Conservation (phyloP, 192 early-diverging fungal genomes). For the Backusella tarrabulga region DNA sequence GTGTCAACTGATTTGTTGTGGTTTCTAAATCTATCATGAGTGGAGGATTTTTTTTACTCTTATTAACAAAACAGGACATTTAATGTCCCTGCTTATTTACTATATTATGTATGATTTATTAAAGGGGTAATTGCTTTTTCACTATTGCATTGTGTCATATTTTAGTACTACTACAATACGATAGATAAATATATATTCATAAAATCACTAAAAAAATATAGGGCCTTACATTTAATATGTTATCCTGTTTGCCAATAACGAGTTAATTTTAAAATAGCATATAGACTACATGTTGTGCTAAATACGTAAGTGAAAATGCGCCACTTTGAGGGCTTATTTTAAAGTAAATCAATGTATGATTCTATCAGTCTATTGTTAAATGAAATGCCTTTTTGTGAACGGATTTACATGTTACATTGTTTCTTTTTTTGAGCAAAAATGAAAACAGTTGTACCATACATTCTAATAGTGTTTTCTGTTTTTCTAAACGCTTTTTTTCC, state of each 20-base stretch:
- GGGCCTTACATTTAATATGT: too few species aligned
- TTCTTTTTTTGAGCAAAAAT: not conserved
- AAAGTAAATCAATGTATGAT: not conserved
- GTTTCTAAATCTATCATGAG: not conserved
- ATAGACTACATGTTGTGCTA: not conserved
- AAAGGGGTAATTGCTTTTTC: too few species aligned
- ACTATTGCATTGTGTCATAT: too few species aligned
- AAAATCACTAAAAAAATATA: too few species aligned
- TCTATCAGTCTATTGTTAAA: not conserved
- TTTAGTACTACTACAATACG: too few species aligned
- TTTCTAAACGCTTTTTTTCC: not conserved
- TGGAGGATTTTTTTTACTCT: not conserved
- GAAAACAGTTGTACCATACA: not conserved
- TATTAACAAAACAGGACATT: too few species aligned
- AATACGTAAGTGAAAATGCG: not conserved
- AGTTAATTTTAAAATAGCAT: not conserved
- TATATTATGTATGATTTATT: too few species aligned
- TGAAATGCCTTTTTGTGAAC: not conserved
- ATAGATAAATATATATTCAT: too few species aligned
- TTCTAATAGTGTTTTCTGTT: not conserved
- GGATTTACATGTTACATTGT: too few species aligned
- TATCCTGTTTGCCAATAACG: too few species aligned
- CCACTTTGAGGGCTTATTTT: not conserved
- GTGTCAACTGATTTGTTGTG: not conserved
- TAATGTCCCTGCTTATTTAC: too few species aligned